Evolutionary conservation across 176 grass and related monocot species (phyloP), one percentile per base, ranked within the genome.

Genomic region (Panicum miliaceum): DNA sequence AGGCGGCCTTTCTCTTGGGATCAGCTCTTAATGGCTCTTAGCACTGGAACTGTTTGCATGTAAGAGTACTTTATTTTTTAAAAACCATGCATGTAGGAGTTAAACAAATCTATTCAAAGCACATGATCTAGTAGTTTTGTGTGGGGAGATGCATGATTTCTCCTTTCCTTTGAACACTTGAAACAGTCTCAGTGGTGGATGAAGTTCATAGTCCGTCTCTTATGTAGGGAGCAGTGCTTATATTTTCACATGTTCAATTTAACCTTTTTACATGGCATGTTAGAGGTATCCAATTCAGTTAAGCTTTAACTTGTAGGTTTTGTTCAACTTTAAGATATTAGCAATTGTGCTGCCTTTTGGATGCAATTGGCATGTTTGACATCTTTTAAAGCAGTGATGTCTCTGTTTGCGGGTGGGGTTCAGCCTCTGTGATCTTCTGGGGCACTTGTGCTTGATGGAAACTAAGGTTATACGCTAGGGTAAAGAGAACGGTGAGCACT

Each of bases 281-380:
- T 47, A 26, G 19, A 69, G 1, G 23, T 40, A 23, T 7, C 11
- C 43, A 13, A 71, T 46, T 45, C 22, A 5, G 20, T 71, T 35
- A 19, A 53, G 51, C 19, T 53, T 16, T 53, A 53, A 19, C 8
- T 10, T 20, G 25, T 32, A 48, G 19, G 70, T 53, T 37, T 19
- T 37, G 32, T 51, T 56, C 12, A 14, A n/a, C 20, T 75, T 56
- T 3, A 73, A 73, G 19, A 11, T 56, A 37, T 75, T 29, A n/a
- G 32, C 7, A 38, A 14, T 52, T 16, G 4, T 35, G 6, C 72
- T 54, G 2, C 29, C 29, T 20, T 29, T 54, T 36, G 15, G 4
- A 53, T 74, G 7, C 16, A 35, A 73, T 16, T 0, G 14, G 7
- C 70, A 72, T 72, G 29, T 19, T 91, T 76, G 60, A 46, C 59